Percentiles rank a stretch among this genome's conserved stretches.
Conservation (phyloP, 345 rosid species). For the Pugionium dolabratum region DNA sequence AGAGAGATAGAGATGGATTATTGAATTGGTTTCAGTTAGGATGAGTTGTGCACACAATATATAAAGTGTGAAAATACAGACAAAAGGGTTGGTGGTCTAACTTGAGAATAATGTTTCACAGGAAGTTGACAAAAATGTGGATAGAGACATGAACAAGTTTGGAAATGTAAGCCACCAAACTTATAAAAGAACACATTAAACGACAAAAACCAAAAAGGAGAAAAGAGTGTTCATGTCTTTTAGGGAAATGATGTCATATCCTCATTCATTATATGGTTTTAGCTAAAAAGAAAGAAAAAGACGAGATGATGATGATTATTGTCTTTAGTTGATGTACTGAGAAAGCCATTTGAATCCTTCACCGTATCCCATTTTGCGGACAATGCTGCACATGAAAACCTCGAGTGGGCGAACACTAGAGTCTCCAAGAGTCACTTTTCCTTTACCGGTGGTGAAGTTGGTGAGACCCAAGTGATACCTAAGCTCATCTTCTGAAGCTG, state of each 20-base stretch:
- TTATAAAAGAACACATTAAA: too few relatives aligned
- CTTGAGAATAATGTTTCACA: conserved; percentile 26
- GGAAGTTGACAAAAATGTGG: background rate
- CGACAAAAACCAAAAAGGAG: background rate
- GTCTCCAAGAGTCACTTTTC: conserved; percentile 54
- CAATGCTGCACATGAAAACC: conserved; percentile 79
- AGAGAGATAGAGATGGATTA: too few relatives aligned
- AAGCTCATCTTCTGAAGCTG: conserved; percentile 75
- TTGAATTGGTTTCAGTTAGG: background rate
- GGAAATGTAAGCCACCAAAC: background rate
- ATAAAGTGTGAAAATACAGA: background rate
- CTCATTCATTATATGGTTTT: background rate
- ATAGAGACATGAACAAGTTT: background rate
- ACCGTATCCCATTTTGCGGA: conserved; percentile 76
- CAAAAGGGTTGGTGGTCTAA: conserved; percentile 34
- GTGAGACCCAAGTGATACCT: conserved; percentile 67
- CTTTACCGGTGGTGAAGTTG: conserved; percentile 72
- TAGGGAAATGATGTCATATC: background rate
- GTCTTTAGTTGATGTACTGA: conserved; percentile 61
- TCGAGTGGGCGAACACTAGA: conserved; percentile 64
- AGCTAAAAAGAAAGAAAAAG: conserved; percentile 8
- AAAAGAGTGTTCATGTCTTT: conserved; percentile 26
- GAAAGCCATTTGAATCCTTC: conserved; percentile 81
- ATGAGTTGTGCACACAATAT: conserved; percentile 17
- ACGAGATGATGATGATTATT: background rate